Conservation (phyloP, 306 rosid genomes). For the Gastrolobium bilobum region DNA sequence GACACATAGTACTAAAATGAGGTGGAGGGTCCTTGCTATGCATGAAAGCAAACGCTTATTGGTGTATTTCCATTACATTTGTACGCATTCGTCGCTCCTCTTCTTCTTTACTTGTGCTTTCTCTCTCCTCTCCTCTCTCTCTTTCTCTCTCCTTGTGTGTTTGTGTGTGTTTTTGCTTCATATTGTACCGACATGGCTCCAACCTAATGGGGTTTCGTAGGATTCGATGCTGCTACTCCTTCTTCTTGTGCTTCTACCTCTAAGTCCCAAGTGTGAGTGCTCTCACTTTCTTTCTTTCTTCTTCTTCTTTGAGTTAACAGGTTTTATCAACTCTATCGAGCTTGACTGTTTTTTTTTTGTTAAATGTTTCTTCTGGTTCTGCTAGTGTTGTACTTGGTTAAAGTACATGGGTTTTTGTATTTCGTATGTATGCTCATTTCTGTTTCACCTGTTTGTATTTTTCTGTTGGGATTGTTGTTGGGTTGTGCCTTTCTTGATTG, state of each 20-base stretch:
- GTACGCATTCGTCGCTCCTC: slow-evolving; percentile 42
- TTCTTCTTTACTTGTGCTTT: slow-evolving; percentile 13
- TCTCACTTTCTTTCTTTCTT: slow-evolving; percentile 36
- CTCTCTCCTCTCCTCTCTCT: slow-evolving; percentile 28
- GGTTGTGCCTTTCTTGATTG: slow-evolving; percentile 49
- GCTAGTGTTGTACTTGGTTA: slow-evolving; percentile 13
- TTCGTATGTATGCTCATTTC: slow-evolving; percentile 34
- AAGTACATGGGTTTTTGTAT: slow-evolving; percentile 44
- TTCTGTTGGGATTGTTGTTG: slow-evolving; percentile 45
- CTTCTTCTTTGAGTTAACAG: slow-evolving; percentile 39
- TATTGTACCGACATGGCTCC: slow-evolving; percentile 66
- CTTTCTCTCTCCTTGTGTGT: neutral
- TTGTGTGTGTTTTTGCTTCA: slow-evolving; percentile 48
- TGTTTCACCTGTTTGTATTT: slow-evolving; percentile 25
- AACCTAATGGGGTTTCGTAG: slow-evolving; percentile 69
- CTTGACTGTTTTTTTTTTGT: slow-evolving; percentile 16
- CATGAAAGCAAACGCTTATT: slow-evolving; percentile 49
- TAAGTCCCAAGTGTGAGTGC: slow-evolving; percentile 47
- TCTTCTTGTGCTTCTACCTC: slow-evolving; percentile 37
- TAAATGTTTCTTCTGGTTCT: neutral
- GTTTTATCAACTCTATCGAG: slow-evolving; percentile 47
- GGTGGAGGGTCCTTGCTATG: slow-evolving; percentile 44
- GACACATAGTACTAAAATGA: slow-evolving; percentile 39
- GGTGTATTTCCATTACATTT: slow-evolving; percentile 53
- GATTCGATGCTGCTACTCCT: slow-evolving; percentile 49